Evolutionary conservation across 805 yeast species (phyloP), one percentile per base, ranked within the genome.

Genomic region (Clavispora vitiphila): DNA sequence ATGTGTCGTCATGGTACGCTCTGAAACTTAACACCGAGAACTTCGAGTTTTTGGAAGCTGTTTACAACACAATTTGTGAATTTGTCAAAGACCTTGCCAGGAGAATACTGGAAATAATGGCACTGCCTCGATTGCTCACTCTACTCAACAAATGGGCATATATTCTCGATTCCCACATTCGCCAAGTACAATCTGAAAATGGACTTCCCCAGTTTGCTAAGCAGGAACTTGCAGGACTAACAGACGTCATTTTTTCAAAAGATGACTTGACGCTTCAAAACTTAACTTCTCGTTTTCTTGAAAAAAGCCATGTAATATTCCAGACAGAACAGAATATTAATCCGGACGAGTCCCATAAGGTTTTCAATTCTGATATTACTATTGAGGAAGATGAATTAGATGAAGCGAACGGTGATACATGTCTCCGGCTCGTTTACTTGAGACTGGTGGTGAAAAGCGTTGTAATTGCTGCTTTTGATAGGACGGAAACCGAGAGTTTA

Each of bases 131-230:
- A 3, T 21, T 55, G 9, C 29, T 61, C 7, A 43, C 35, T 1
- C 25, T 61, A 30, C 21, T 51, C 15, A 63, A 65, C 44, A 62
- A 61, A 15, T 24, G 57, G 12, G 50, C 57, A 4, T 31, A 3
- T 2, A 35, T 51, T 19, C 27, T 47, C 9, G 41, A 46, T 7
- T 18, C 38, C 10, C 55, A 51, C 31, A 35, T 49, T 20, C 35
- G 36, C 10, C 45, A 44, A 6, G 41, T 35, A 12, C 26, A 5
- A 6, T 25, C 31, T 8, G 40, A 39, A 7, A 35, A 36, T 16
- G 44, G 46, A 12, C 26, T 35, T n/a, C 51, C 48, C 5, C 6
- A 4, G 24, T 16, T 27, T 16, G 39, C 21, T 14, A 20, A n/a
- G n/a, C 20, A 20, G 20, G 19, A 27, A 5, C 18, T 37, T n/a